Percentiles rank a stretch among this genome's conserved stretches.
Conservation (phyloP, 129 eudicot species). For the Pseudognaphalium luteoalbum region DNA sequence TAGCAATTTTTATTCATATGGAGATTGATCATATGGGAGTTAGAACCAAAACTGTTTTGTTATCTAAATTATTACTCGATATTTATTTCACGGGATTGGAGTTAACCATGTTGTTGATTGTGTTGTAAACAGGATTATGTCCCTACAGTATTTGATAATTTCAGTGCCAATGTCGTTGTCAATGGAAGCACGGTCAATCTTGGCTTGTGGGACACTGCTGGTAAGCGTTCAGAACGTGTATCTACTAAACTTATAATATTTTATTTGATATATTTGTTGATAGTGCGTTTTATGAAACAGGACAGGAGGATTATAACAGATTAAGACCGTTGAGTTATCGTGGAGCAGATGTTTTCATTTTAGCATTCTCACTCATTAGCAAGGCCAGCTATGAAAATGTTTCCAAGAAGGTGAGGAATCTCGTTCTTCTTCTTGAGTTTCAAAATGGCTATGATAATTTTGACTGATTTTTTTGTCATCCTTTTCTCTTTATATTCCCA, state of each 20-base stretch:
- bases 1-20: not conserved
- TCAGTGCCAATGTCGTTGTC: constrained; percentile 99
- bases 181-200: constrained; percentile 90
- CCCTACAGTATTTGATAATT: constrained; percentile 98
- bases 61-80: not conserved
- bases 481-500: constrained; percentile 32
- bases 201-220: constrained; percentile 99
- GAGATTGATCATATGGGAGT: not conserved
- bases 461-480: not conserved
- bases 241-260: not conserved
- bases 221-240: constrained; percentile 41
- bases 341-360: constrained; percentile 97
- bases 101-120: constrained; percentile 14
- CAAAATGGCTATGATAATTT: not conserved
- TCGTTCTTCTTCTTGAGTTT: not conserved
- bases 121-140: constrained; percentile 79
- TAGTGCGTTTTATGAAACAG: constrained; percentile 45
- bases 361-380: constrained; percentile 96
- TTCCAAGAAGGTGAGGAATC: constrained; percentile 68
- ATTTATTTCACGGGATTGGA: not conserved
- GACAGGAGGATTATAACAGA: constrained; percentile 98
- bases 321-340: constrained; percentile 99
- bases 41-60: not conserved
- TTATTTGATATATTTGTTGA: not conserved
- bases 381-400: constrained; percentile 99